Base-by-base conservation (phyloP, 2,329 filamentous ascomycete species). In the Aschersonia sp. region DNA sequence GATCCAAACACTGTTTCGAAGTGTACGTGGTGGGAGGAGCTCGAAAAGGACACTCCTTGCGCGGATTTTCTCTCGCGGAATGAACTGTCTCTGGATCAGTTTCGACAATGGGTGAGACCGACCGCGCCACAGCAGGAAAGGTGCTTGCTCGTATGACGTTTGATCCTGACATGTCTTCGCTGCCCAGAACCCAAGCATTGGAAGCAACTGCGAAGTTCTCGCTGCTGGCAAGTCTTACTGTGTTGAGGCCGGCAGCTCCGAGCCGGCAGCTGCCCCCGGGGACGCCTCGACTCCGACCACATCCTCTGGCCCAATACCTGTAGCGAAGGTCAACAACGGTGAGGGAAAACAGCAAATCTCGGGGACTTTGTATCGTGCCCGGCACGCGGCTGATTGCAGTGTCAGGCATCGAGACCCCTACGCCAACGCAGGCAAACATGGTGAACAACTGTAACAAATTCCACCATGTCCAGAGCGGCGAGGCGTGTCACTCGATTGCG, bases 401-500 rank as follows among this genome's bases (percentile, higher is more conserved):
- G 12, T 9, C 35, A 39, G 35, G 35, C 35, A 43, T 43, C 42
- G 4, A 10, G 12, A 43, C 42, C 5, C 42, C 42, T 6, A 7
- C 6, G 9, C 58, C 61, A 6, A 57, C 50, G 11, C 59, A 63
- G 46, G 45, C 55, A 2, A 55, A 56, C 43, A 60, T 63, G 51
- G 51, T 54, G 10, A 44, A 48, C 7, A 59, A 58, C 48, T 63
- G 61, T 30, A 53, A 60, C 10, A 57, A 51, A 39, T 63, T 62
- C 44, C 50, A 61, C 45, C 43, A 50, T 2, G 49, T 62, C 0
- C 37, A 51, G 7, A 42, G 12, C 0, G 56, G 53, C 1, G 56
- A 60, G 8, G 50, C 44, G 6, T 65, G 61, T 41, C 45, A 40
- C 6, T 47, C 44, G 0, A 62, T 65, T 30, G 53, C 55, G 8